Evolutionary conservation across 129 eudicot genomes (phyloP).

Genomic region (Smallanthus sonchifolius): DNA sequence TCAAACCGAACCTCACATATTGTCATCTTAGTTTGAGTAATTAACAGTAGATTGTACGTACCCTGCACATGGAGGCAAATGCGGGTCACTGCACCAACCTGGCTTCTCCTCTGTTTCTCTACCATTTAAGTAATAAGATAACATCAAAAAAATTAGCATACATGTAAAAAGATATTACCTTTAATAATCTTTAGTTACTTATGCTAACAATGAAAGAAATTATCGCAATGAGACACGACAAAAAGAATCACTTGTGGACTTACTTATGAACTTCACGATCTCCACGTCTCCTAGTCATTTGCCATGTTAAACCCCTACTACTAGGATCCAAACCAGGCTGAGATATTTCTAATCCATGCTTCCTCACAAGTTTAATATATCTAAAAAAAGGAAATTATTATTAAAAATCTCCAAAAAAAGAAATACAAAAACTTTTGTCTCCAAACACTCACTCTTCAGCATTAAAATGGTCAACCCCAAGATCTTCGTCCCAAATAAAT

Average conservation of each 20-base stretch:
- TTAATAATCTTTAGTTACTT: slow-evolving; percentile 11
- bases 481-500: slow-evolving; percentile 98
- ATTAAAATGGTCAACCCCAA: slow-evolving; percentile 82
- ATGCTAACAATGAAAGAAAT: not conserved
- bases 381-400: slow-evolving; percentile 28
- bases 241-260: slow-evolving; percentile 13
- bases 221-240: not conserved
- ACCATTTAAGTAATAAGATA: not conserved
- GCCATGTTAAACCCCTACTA: slow-evolving; percentile 60
- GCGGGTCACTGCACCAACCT: slow-evolving; percentile 84
- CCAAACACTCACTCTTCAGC: slow-evolving; percentile 77
- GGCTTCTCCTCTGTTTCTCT: slow-evolving; percentile 72
- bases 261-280: slow-evolving; percentile 86
- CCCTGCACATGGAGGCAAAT: slow-evolving; percentile 95
- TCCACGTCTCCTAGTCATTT: slow-evolving; percentile 64
- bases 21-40: not conserved
- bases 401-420: not conserved
- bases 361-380: slow-evolving; percentile 73
- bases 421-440: not conserved
- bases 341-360: slow-evolving; percentile 91
- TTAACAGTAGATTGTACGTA: slow-evolving; percentile 28
- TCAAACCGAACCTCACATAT: not conserved
- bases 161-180: not conserved
- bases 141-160: slow-evolving; percentile 6
- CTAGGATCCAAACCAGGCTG: slow-evolving; percentile 79